phyloP scores from a whole-genome alignment of 208 protist genomes.

The Wallacemonas collosoma region DNA sequence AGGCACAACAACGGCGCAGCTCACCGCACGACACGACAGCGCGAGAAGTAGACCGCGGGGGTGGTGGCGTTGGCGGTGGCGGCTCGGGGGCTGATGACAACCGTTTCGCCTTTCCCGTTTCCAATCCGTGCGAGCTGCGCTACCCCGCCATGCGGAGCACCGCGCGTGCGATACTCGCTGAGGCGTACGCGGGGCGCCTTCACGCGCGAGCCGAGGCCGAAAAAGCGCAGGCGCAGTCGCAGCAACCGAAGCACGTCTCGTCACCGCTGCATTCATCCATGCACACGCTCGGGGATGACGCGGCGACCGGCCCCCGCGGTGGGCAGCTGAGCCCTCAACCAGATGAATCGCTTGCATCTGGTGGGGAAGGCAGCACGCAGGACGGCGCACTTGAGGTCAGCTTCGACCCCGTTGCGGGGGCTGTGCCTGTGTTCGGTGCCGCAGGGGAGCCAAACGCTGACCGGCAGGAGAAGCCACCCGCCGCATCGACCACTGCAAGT shows the following conservation, averaged over 20 bases:
- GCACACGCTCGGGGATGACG: background rate
- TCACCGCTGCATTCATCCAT: background rate
- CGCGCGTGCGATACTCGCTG: conserved; percentile 21
- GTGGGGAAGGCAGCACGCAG: background rate
- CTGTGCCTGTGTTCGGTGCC: conserved; percentile 8
- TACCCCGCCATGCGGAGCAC: conserved; percentile 35
- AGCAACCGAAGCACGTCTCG: background rate
- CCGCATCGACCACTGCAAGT: too few species aligned
- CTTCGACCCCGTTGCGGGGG: conserved; percentile 1
- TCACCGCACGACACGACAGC: background rate
- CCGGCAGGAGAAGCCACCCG: background rate
- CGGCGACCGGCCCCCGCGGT: background rate
- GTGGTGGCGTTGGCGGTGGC: background rate
- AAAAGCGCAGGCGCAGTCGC: conserved; percentile 3
- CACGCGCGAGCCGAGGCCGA: conserved; percentile 4
- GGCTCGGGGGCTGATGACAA: background rate
- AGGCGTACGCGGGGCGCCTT: conserved; percentile 9
- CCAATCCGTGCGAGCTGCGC: conserved; percentile 61
- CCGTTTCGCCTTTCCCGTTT: conserved; percentile 35
- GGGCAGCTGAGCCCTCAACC: background rate
- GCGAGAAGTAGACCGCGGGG: background rate
- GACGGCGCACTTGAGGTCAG: conserved; percentile 7
- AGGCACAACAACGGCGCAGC: background rate
- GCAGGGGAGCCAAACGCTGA: background rate
- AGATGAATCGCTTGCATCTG: background rate